Evolutionary conservation across 768 basidiomycete genomes (phyloP).

Genomic region (Leccinum truebloodii): DNA sequence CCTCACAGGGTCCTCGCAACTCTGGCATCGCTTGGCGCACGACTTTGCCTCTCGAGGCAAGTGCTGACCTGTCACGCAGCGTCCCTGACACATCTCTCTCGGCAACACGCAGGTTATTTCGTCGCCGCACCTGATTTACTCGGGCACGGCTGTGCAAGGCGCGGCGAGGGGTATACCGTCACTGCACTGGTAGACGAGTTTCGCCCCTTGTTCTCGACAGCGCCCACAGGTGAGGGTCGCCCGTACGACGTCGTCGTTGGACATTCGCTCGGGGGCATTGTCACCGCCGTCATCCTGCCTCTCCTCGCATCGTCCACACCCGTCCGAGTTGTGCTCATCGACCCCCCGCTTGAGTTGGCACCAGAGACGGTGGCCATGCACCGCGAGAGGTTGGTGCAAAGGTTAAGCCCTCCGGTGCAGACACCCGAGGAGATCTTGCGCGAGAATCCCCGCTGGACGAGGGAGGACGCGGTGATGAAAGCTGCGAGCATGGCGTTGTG

Average conservation of each 20-base stretch:
- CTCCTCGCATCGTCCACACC: background rate
- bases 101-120: conserved; percentile 18
- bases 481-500: background rate
- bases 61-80: background rate
- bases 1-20: conserved; percentile 13
- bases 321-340: background rate
- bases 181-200: conserved; percentile 17
- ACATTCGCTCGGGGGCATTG: background rate
- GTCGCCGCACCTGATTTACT: conserved; percentile 28
- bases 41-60: conserved; percentile 20
- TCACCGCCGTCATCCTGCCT: background rate
- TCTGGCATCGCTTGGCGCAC: conserved; percentile 18
- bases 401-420: background rate
- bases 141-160: conserved; percentile 20
- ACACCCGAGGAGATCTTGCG: background rate
- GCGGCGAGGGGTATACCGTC: conserved; percentile 16
- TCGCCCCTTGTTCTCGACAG: conserved; percentile 5
- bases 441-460: background rate
- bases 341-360: background rate
- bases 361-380: background rate
- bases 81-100: background rate
- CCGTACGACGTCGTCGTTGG: background rate
- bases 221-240: background rate
- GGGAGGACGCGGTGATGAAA: background rate
- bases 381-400: background rate